Conservation (phyloP, 2,329 filamentous ascomycete species). For the Plenodomus lindquistii region DNA sequence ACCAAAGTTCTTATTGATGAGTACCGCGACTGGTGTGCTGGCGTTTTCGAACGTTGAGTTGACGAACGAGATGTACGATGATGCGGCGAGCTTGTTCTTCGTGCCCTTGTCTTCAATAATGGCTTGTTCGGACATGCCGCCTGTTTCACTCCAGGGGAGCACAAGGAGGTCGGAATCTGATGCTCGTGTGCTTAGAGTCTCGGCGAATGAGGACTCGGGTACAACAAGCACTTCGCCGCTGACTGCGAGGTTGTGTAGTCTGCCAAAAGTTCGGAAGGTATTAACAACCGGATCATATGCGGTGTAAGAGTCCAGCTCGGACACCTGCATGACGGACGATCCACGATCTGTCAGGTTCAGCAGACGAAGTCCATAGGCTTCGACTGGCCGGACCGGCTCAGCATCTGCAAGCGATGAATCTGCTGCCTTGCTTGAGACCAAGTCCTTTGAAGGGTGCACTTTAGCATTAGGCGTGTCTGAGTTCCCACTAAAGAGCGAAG, state of each 20-base stretch:
- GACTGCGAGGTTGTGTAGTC: conserved; percentile 79
- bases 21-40: conserved; percentile 71
- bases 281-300: conserved; percentile 80
- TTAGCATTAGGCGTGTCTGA: conserved; percentile 47
- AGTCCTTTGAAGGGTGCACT: conserved; percentile 42
- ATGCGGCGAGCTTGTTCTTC: conserved; percentile 62
- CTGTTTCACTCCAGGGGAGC: conserved; percentile 87
- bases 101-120: conserved; percentile 53
- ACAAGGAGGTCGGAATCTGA: conserved; percentile 68
- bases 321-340: conserved; percentile 93
- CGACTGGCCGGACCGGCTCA: conserved; percentile 56
- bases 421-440: conserved; percentile 26
- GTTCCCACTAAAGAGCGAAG: conserved; percentile 72
- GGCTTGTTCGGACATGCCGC: conserved; percentile 70
- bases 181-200: conserved; percentile 71
- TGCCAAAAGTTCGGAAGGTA: conserved; percentile 85
- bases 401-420: conserved; percentile 19
- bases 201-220: conserved; percentile 76
- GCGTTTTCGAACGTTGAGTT: conserved; percentile 65
- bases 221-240: conserved; percentile 81
- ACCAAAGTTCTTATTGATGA: conserved; percentile 74
- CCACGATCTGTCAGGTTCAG: conserved; percentile 88
- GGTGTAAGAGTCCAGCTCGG: conserved; percentile 72
- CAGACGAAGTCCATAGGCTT: conserved; percentile 83
- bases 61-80: conserved; percentile 75